Percentiles rank a stretch among this genome's conserved stretches.
Conservation (phyloP, 1,139 yeast genomes). For the Tardiomyces depauwii region DNA sequence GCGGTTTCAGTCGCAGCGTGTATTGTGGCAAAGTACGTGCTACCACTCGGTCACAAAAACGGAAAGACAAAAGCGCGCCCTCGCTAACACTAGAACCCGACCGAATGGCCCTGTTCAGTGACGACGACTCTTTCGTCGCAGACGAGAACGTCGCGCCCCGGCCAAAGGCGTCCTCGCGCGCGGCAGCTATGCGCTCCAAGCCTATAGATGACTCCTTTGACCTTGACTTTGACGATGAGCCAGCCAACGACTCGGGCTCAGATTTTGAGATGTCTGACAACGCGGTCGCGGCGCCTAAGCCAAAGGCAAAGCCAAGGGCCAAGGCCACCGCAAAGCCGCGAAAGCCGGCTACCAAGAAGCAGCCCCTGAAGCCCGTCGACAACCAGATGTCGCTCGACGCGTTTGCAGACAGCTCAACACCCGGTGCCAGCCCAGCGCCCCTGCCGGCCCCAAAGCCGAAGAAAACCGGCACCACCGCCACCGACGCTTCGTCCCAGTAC, state of each 20-base stretch:
- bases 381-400: neutral
- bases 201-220: conserved; percentile 1
- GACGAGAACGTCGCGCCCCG: neutral
- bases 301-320: conserved; percentile 3
- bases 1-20: too few relatives aligned
- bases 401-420: conserved; percentile 4
- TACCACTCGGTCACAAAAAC: too few relatives aligned
- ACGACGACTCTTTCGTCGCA: neutral
- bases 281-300: too few relatives aligned
- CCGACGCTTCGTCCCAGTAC: conserved; percentile 64
- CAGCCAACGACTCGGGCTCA: conserved; percentile 14
- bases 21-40: too few relatives aligned
- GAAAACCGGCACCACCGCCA: conserved; percentile 14
- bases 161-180: neutral
- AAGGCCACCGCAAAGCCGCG: conserved; percentile 9
- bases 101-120: neutral
- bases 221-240: conserved; percentile 5
- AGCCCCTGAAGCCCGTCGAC: conserved; percentile 3
- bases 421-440: conserved; percentile 3
- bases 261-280: conserved; percentile 5
- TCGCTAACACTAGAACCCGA: neutral
- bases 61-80: too few relatives aligned
- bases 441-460: conserved; percentile 6
- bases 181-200: neutral
- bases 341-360: conserved; percentile 6